Base-by-base conservation (phyloP, 2,329 filamentous ascomycete genomes). In the Aspergillus aculeatus region DNA sequence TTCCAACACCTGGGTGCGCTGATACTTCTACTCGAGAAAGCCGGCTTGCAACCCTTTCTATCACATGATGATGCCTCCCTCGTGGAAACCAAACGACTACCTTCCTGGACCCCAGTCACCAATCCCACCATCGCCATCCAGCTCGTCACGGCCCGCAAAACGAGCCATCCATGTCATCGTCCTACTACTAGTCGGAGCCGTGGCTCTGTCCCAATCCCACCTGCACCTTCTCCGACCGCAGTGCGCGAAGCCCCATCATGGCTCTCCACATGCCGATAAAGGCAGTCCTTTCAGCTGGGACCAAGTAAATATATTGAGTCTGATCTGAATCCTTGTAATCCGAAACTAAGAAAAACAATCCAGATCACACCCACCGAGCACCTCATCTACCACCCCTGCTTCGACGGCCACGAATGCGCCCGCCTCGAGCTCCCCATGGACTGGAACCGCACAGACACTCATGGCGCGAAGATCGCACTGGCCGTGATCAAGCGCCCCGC, bases 401-500 rank as follows among this genome's bases (percentile, higher is more conserved):
- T 60, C 21, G 41, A 44, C 2, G 12, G 4, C 21, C 24, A 52
- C 41, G 19, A 57, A 57, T 60, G 49, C 23, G 49, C 54, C 35
- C 54, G 54, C 16, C 32, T 60, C 2, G 16, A 31, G 10, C 32
- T 60, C 29, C 58, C 54, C 4, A 56, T 60, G 29, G 31, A 59
- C 19, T 59, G 53, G 57, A 59, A 59, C 38, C 26, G 44, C 16
- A 51, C 53, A 12, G 35, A 56, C 12, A 12, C 23, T 6, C 24
- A 52, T 12, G 44, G 49, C 2, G 23, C 53, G 2, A 49, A 55
- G 5, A 47, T 52, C 21, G 53, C 58, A 14, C 29, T 60, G 12
- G 58, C 58, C 19, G 48, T 60, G 5, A 60, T 52, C 29, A 56
- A 48, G 21, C 19, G 51, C 10, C 58, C 58, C 21, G 58, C 53